These are phyloP conservation scores for Fusarium globosum DNA, from an alignment of 2,329 filamentous ascomycete genomes.

Conservation along the genomic window DNA sequence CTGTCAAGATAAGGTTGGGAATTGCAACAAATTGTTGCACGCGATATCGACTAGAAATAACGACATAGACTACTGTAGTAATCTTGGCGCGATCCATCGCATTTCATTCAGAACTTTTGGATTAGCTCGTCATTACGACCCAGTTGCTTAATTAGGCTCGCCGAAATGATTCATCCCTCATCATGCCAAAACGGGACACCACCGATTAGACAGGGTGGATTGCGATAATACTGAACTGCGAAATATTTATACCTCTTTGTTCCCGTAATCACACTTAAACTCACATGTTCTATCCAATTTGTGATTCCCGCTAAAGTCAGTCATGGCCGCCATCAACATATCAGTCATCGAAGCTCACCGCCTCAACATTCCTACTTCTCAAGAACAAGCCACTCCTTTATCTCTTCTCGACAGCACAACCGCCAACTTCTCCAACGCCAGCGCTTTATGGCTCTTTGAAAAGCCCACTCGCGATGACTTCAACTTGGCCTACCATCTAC, in stretches of 20 bases:
- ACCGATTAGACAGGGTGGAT: too few relatives aligned
- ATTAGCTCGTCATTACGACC: not conserved
- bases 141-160: not conserved
- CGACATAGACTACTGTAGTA: not conserved
- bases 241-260: not conserved
- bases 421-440: slow-evolving; percentile 37
- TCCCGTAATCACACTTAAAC: accelerated
- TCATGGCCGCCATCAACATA: not conserved
- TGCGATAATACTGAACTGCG: not conserved
- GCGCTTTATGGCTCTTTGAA: slow-evolving; percentile 41
- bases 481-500: slow-evolving; percentile 9
- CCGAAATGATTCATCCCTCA: not conserved
- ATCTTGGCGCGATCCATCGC: accelerated
- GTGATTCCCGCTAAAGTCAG: accelerated
- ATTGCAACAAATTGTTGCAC: accelerated
- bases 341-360: not conserved
- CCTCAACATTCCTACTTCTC: not conserved
- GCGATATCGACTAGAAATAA: not conserved
- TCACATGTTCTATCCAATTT: accelerated
- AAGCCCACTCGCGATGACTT: not conserved
- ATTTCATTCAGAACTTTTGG: not conserved
- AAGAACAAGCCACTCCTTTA: slow-evolving; percentile 18
- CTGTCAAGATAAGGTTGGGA: not conserved
- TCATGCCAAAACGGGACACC: not conserved
- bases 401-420: slow-evolving; percentile 41